phyloP scores from a whole-genome alignment of 176 grass and related monocot species.

The Carex littledalei region DNA sequence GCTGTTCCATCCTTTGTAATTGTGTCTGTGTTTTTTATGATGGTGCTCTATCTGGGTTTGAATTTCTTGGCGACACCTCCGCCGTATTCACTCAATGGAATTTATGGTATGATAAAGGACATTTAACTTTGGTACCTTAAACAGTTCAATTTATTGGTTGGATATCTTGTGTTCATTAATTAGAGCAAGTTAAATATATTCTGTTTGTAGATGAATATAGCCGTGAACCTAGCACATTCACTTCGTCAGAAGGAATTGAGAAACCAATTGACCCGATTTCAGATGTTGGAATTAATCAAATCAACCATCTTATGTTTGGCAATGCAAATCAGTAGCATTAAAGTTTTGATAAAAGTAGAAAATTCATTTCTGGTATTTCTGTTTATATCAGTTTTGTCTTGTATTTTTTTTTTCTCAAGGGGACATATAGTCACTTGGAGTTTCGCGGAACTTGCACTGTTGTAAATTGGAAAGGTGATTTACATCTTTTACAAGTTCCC shows the following conservation, averaged over 20 bases:
- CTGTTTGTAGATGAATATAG: constrained; percentile 46
- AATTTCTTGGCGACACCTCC: constrained; percentile 39
- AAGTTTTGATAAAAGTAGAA: background rate
- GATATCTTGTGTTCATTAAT: background rate
- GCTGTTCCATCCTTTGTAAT: constrained; percentile 42
- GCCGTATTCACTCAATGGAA: constrained; percentile 33
- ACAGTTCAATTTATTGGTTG: background rate
- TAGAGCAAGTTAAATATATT: background rate
- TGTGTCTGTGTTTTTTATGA: constrained; percentile 27
- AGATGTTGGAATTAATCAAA: constrained; percentile 31
- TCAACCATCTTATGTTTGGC: constrained; percentile 38
- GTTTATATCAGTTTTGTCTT: background rate
- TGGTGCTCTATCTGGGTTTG: constrained; percentile 38
- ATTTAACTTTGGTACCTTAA: background rate
- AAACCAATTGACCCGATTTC: constrained; percentile 44
- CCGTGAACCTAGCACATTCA: constrained; percentile 17
- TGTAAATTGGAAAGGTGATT: no score
- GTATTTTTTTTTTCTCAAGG: no score
- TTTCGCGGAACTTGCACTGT: no score
- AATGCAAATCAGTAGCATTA: background rate
- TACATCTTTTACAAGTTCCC: no score
- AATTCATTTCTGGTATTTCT: background rate
- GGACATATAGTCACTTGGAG: no score
- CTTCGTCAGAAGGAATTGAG: constrained; percentile 5
- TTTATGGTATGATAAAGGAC: constrained; percentile 35